Evolutionary conservation across 2,329 filamentous ascomycete species (phyloP), one percentile per base, ranked within the genome.

Genomic region (Tolypocladium ophioglossoides): DNA sequence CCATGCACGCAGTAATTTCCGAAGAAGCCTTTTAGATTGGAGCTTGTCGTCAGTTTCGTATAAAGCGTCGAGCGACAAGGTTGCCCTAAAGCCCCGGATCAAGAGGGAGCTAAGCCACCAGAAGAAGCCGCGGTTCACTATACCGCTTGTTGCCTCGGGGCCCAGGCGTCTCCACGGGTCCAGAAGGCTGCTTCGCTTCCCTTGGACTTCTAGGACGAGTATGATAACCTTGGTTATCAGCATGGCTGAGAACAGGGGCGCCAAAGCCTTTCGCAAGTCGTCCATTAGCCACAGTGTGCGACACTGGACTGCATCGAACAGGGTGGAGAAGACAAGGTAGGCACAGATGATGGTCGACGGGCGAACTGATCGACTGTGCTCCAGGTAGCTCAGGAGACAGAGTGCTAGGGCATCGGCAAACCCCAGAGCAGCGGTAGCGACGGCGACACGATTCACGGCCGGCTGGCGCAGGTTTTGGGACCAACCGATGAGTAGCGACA

Each of bases 301-400:
- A 16, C 3, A 72, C 51, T 0, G 74, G 73, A 39, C 72, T 62
- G 2, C 62, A 61, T 56, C 70, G 68, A 56, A 41, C 0, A 67
- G 62, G 1, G 70, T 55, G 11, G 70, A 69, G 24, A 73, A 53
- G 32, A 71, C 62, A 4, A 76, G 59, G 48, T 70, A 76, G 32
- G 57, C 57, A 16, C 59, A 66, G 27, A 76, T 59, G 2, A 75
- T 52, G 1, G 68, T 61, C 0, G 73, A 76, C 0, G 73, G 73
- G 2, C 71, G 61, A 0, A 65, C 62, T 4, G 68, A 65, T 35
- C 58, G 70, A 59, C 52, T 53, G 52, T 72, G 69, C 50, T 70
- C 67, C 2, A 57, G 18, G 50, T 63, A 68, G 1, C 66, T 68
- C 12, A 71, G 56, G 0, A 60, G 44, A 3, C 55, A 50, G 30